phyloP scores from a whole-genome alignment of 108 stramenopile genomes.

The Fragilariopsis cylindrus region DNA sequence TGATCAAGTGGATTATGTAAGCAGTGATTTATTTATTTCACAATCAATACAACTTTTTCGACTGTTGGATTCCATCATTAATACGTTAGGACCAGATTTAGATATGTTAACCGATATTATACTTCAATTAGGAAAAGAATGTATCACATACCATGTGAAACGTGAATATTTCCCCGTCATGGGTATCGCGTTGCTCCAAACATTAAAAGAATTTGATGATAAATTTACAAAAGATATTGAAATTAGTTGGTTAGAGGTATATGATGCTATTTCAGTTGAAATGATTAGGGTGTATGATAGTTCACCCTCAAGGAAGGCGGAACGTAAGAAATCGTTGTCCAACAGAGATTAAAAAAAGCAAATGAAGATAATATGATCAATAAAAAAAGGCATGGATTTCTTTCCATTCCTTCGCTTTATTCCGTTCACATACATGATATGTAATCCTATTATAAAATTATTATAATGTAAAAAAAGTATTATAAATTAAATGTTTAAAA shows the following conservation, averaged over 20 bases:
- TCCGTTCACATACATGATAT: too few species aligned
- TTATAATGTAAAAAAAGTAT: too few species aligned
- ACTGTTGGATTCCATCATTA: conserved; percentile 34
- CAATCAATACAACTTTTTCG: not conserved
- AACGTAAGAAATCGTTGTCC: too few species aligned
- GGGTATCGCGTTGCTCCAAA: conserved; percentile 26
- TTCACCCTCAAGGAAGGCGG: not conserved
- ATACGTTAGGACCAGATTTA: conserved; percentile 38
- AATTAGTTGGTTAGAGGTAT: conserved; percentile 47
- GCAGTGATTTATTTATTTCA: too few species aligned
- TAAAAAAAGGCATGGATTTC: too few species aligned
- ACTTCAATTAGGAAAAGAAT: conserved; percentile 24
- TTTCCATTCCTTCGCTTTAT: too few species aligned
- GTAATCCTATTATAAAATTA: too few species aligned
- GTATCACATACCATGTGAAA: conserved; percentile 29
- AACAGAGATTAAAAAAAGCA: too few species aligned
- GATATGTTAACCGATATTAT: conserved; percentile 43
- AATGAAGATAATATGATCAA: too few species aligned
- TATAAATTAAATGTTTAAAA: too few species aligned
- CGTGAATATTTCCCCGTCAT: conserved; percentile 29
- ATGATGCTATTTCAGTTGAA: conserved; percentile 35
- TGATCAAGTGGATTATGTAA: too few species aligned
- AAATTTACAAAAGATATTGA: conserved; percentile 24
- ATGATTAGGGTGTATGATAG: conserved; percentile 40
- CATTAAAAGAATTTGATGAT: conserved; percentile 25